Percentiles rank a stretch among this genome's conserved stretches.
These are phyloP conservation scores for Ceratobasidium sp. DNA, from an alignment of 1,284 basidiomycete species.

Conservation along the genomic window DNA sequence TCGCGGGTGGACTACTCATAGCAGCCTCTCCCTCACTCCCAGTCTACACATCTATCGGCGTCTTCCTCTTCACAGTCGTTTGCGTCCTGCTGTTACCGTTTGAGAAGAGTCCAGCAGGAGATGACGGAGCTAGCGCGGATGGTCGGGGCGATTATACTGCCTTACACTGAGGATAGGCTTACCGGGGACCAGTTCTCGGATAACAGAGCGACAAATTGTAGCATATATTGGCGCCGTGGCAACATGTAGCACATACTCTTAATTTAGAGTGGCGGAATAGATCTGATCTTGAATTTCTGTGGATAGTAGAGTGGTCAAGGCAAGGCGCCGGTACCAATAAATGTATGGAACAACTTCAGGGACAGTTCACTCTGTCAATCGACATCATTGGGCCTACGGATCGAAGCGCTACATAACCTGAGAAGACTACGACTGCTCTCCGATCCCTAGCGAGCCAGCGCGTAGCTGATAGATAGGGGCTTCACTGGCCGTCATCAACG, in stretches of 20 bases:
- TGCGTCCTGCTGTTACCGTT: constrained; percentile 74
- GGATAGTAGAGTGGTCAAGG: too few species aligned
- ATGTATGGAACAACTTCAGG: too few species aligned
- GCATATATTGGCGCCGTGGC: background rate
- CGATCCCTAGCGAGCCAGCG: too few species aligned
- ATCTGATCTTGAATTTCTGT: too few species aligned
- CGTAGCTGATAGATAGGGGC: too few species aligned
- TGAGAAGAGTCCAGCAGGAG: constrained; percentile 49
- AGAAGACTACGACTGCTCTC: too few species aligned
- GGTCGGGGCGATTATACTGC: constrained; percentile 20
- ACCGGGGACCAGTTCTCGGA: background rate
- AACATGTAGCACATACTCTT: too few species aligned
- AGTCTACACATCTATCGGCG: constrained; percentile 79
- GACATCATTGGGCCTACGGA: too few species aligned
- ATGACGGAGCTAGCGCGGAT: constrained; percentile 13
- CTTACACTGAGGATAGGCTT: constrained; percentile 13
- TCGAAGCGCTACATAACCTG: too few species aligned
- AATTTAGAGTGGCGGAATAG: too few species aligned
- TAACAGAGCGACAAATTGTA: background rate
- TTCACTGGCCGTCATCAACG: background rate
- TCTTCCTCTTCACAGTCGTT: constrained; percentile 77
- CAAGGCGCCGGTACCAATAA: too few species aligned
- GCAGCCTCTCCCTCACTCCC: constrained; percentile 73
- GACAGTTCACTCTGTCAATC: too few species aligned
- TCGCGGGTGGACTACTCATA: constrained; percentile 85